Base-by-base conservation (phyloP, 2,329 filamentous ascomycete genomes). In the Colletotrichum sp. region DNA sequence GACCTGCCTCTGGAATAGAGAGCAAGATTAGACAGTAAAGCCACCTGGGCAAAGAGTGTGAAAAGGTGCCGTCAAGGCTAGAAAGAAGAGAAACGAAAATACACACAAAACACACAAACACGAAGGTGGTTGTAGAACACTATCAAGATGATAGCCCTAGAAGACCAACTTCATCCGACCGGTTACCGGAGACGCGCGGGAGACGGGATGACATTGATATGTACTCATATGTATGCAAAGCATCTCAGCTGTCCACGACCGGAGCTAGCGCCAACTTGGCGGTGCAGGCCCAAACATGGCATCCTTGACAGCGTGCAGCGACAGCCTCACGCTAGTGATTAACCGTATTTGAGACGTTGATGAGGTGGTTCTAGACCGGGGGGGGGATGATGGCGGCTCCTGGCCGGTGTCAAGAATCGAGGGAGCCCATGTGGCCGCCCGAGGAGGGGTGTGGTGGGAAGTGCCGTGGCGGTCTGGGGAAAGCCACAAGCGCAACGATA, bases 241-340 rank as follows among this genome's bases (percentile, higher is more conserved):
- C 34, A 15, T 30, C 55, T 60, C 64, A 63, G 70, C 36, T 12
- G 63, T 67, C 21, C 36, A 36, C 55, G 28, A 32, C 71, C 21
- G 55, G 58, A 64, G 57, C 65, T 70, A 74, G 43, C 57, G 66
- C 71, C 66, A 70, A 74, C 71, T 70, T 74, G 65, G 66, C 66
- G 38, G 57, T 24, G 30, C 71, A 24, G 55, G 55, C 34, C 55
- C 65, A 72, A 68, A 72, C 71, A 68, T n/a, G 64, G 28, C 28
- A 68, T 55, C 64, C 58, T 55, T 70, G 71, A 52, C 30, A 28
- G 24, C 30, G 32, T 30, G 24, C 30, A 57, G 13, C 28, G 38
- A n/a, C 48, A 72, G 70, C 63, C 71, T 68, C 71, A 68, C 64
- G 36, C 65, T 72, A 72, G 55, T 63, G 55, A 69, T 55, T 34